phyloP scores from a whole-genome alignment of 2,329 filamentous ascomycete genomes.

The Aquanectria penicillioides region DNA sequence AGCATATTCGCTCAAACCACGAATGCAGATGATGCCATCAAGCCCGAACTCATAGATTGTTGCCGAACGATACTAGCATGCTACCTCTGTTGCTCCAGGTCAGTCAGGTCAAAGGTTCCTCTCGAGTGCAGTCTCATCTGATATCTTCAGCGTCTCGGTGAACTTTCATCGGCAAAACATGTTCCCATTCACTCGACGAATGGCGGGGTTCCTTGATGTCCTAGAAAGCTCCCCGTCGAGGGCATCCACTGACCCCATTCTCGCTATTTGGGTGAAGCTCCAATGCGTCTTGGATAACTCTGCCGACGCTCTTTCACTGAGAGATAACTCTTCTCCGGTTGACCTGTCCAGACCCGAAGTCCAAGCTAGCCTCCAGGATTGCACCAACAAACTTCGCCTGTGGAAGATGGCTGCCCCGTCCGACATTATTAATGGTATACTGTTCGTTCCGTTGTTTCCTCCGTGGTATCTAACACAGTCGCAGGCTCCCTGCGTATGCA shows the following conservation, averaged over 20 bases:
- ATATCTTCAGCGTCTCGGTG: neutral
- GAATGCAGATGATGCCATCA: neutral
- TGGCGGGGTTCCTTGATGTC: neutral
- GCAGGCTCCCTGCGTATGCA: neutral
- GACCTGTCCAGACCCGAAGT: neutral
- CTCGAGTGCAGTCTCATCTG: neutral
- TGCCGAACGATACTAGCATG: neutral
- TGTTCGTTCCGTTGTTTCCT: too few species aligned
- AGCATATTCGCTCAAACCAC: too few species aligned
- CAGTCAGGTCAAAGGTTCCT: neutral
- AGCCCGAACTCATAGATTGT: neutral
- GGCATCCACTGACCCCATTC: neutral
- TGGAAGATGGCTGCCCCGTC: neutral
- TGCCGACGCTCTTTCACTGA: neutral
- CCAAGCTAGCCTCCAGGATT: neutral
- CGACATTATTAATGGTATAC: neutral
- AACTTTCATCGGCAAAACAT: conserved; percentile 8
- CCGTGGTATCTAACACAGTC: too few species aligned
- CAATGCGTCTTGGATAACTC: neutral
- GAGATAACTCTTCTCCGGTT: neutral
- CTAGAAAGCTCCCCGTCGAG: neutral
- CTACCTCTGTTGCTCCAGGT: conserved; percentile 2
- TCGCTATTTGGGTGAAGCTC: neutral
- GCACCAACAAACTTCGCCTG: neutral
- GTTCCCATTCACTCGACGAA: neutral